Base-by-base conservation (phyloP, 2,329 filamentous ascomycete genomes). In the Spiromastix sp. region DNA sequence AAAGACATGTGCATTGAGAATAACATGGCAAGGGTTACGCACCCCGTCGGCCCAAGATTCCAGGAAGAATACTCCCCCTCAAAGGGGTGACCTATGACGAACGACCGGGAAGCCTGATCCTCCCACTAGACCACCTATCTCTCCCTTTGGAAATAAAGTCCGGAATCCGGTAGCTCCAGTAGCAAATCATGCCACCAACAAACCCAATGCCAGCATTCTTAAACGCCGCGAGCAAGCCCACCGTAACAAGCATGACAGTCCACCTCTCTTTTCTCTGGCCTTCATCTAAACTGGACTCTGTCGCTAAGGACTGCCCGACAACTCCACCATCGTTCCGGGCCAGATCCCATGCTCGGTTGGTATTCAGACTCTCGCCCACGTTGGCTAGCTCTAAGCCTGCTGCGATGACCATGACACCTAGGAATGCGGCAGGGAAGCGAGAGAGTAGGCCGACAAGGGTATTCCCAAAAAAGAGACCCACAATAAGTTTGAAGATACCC, bases 121-220 rank as follows among this genome's bases (percentile, higher is more conserved):
- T 48, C 8, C 59, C 55, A 32, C 55, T 45, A 2, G 37, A 44
- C 47, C 50, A 54, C n/a, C 51, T 46, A 16, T 33, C 38, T 8
- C 46, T 45, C 2, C 45, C 37, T 22, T 44, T 44, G 11, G 56
- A 49, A 32, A 49, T 45, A 20, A 51, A 40, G 0, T 10, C 38
- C 0, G 63, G 61, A 30, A 64, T 32, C 38, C 59, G 57, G 48
- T 86, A 82, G 0, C 76, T 74, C 60, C 72, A 79, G 57, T 89
- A 77, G 55, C 85, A 93, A 3, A 83, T 55, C 68, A 93, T 73
- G 0, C 89, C 89, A 0, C 81, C 84, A 10, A 82, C 41, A 49
- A 95, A 94, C 0, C 89, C 89, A 4, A 94, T 73, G 0, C 80
- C 86, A 59, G 93, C 87, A 51, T 95, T 96, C 56, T 77, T 81